A percentile compares a stretch with the other conserved stretches of the same genome.
Conservation (phyloP, 495 filamentous ascomycete species). For the Sphaerosporella brunnea region DNA sequence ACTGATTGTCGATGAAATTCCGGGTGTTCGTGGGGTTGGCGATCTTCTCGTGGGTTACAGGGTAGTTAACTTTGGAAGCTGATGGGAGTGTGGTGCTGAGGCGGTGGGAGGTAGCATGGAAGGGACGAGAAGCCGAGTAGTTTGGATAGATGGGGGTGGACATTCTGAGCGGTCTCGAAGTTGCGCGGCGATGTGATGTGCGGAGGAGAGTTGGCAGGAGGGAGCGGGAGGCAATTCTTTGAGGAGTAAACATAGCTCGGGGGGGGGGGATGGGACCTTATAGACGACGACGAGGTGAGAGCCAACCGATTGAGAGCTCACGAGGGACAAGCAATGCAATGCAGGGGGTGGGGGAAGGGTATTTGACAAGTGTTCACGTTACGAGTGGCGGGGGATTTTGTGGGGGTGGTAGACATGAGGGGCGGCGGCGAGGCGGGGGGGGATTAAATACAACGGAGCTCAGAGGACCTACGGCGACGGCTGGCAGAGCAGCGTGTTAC, state of each 20-base stretch:
- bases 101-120: constrained; percentile 25
- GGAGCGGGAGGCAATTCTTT: constrained; percentile 1
- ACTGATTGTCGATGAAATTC: constrained; percentile 86
- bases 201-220: constrained; percentile 1
- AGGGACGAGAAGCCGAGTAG: constrained; percentile 44
- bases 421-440: no score
- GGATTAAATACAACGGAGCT: background rate
- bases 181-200: background rate
- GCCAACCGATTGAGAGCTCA: background rate
- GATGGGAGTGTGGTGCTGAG: background rate
- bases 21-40: constrained; percentile 57
- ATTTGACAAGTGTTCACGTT: constrained; percentile 7
- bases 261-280: background rate
- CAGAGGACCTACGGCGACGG: background rate
- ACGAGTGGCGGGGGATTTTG: background rate
- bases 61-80: constrained; percentile 35
- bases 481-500: background rate
- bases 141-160: constrained; percentile 1
- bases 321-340: background rate
- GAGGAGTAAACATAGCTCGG: constrained; percentile 1
- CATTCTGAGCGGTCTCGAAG: background rate
- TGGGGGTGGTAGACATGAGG: background rate
- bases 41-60: constrained; percentile 68
- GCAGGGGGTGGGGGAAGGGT: background rate
- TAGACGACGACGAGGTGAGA: background rate